Conservation (phyloP, 2,329 filamentous ascomycete genomes). For the Xylaria multiplex region DNA sequence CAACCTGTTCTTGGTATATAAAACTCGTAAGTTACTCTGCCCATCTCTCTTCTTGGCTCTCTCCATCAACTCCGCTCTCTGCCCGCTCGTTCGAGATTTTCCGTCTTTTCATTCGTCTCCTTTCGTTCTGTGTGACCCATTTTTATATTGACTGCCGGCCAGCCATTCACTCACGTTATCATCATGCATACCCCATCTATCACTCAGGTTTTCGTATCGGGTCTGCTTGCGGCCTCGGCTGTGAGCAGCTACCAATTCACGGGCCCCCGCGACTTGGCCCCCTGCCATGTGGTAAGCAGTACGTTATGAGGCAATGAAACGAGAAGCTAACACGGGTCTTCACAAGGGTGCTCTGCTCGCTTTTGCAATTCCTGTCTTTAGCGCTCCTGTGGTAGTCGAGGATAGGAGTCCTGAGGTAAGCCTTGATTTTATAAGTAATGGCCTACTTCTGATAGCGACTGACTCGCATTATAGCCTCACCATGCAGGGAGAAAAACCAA, state of each 20-base stretch:
- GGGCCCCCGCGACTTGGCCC: slow-evolving; percentile 38
- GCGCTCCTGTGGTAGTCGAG: slow-evolving; percentile 27
- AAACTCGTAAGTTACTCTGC: slow-evolving; percentile 18
- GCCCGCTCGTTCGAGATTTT: slow-evolving; percentile 4
- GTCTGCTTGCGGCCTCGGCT: slow-evolving; percentile 48
- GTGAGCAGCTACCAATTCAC: slow-evolving; percentile 46
- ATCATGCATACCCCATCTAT: slow-evolving; percentile 49
- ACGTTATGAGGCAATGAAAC: neutral
- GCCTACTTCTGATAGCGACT: neutral
- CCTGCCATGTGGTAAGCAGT: slow-evolving; percentile 32
- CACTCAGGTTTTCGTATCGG: slow-evolving; percentile 46
- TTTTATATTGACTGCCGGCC: slow-evolving; percentile 46
- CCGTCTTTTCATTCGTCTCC: slow-evolving; percentile 19
- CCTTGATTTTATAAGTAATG: neutral
- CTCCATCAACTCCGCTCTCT: neutral
- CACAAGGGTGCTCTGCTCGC: slow-evolving; percentile 44
- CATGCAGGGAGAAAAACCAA: neutral
- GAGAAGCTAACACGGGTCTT: neutral
- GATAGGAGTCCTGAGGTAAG: slow-evolving; percentile 28
- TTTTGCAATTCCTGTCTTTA: slow-evolving; percentile 43
- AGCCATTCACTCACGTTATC: slow-evolving; percentile 39
- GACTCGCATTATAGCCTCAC: slow-evolving; percentile 1
- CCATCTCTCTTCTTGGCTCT: slow-evolving; percentile 19
- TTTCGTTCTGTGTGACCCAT: slow-evolving; percentile 32
- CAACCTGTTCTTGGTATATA: neutral